Conservation (phyloP, 257 asterid species). For the Solanum virginianum region DNA sequence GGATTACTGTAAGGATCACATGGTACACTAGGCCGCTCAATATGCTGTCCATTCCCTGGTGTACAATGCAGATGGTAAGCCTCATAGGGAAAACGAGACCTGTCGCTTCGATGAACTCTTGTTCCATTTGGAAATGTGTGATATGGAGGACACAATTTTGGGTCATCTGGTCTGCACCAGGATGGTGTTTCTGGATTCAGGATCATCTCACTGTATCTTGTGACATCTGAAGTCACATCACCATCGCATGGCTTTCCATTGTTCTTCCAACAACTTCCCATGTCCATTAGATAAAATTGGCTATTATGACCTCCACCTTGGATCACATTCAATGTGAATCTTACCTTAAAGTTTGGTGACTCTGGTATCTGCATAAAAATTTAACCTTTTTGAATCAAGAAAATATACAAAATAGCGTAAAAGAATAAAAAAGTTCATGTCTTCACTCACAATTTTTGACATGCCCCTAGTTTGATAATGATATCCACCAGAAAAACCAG, state of each 20-base stretch:
- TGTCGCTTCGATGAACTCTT: constrained; percentile 38
- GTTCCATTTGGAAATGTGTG: constrained; percentile 66
- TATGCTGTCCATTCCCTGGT: constrained; percentile 43
- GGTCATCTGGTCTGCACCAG: constrained; percentile 39
- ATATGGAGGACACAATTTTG: constrained; percentile 52
- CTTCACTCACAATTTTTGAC: constrained; percentile 50
- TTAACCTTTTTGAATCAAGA: background rate
- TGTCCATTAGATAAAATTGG: constrained; percentile 76
- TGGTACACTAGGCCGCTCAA: constrained; percentile 31
- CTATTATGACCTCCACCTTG: constrained; percentile 60
- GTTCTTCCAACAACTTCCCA: constrained; percentile 98
- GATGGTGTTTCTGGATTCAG: constrained; percentile 51
- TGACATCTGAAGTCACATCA: constrained; percentile 61
- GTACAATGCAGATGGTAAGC: constrained; percentile 69
- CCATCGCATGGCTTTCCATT: constrained; percentile 62
- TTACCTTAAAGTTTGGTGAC: constrained; percentile 67
- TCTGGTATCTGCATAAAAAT: constrained; percentile 46
- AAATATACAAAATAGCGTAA: background rate
- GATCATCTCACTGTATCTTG: constrained; percentile 81
- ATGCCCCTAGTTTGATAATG: constrained; percentile 77
- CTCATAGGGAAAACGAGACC: constrained; percentile 38
- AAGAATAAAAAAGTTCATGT: too few relatives aligned
- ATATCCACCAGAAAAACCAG: constrained; percentile 77
- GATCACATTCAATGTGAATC: constrained; percentile 53
- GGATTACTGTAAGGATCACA: constrained; percentile 84